These are phyloP conservation scores for Gloeostereum incarnatum DNA, from an alignment of 768 basidiomycete species.

Conservation along the genomic window DNA sequence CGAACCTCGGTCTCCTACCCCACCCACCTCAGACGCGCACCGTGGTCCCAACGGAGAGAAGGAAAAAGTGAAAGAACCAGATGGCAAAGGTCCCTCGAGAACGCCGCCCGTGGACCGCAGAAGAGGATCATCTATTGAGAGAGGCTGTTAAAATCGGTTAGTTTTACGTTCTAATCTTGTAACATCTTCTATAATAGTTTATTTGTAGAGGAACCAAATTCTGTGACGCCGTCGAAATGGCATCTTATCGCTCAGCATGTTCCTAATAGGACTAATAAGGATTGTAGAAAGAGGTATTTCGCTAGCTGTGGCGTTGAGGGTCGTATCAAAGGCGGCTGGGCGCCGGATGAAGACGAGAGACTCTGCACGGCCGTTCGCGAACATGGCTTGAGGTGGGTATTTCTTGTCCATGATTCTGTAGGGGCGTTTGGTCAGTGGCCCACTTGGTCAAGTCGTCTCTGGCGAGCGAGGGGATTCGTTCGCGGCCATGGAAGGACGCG, in stretches of 20 bases:
- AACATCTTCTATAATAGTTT: constrained; percentile 8
- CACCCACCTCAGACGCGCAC: no score
- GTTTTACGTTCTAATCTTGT: constrained; percentile 5
- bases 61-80: no score
- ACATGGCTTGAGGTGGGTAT: constrained; percentile 44
- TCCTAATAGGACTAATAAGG: constrained; percentile 53
- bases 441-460: no score
- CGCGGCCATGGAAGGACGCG: no score
- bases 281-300: constrained; percentile 56
- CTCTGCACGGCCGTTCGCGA: constrained; percentile 45
- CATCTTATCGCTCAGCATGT: constrained; percentile 55
- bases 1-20: no score
- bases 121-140: constrained; percentile 43
- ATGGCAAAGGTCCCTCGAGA: no score
- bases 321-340: constrained; percentile 54
- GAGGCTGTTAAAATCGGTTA: constrained; percentile 40
- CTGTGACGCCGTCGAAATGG: constrained; percentile 51
- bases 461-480: no score
- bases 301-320: constrained; percentile 53
- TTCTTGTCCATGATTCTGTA: no score
- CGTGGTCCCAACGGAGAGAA: no score
- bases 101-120: constrained; percentile 41
- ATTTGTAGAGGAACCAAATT: constrained; percentile 44
- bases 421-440: no score
- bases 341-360: constrained; percentile 48